A percentile compares a stretch with the other conserved stretches of the same genome.
Evolutionary conservation across 2,329 filamentous ascomycete species (phyloP).

Genomic region (Fusarium tupiense): DNA sequence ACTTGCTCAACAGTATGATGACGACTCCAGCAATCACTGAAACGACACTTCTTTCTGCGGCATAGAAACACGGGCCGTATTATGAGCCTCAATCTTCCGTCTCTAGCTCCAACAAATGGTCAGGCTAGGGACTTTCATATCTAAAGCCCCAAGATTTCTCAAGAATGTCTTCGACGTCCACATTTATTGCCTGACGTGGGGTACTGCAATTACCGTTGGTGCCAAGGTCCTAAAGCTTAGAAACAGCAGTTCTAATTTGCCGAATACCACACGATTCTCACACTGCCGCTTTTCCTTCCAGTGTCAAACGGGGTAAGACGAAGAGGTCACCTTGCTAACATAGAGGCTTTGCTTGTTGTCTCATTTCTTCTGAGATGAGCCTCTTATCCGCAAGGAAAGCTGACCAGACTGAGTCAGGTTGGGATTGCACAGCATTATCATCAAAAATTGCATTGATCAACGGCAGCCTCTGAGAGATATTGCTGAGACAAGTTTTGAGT

Average conservation of each 20-base stretch:
- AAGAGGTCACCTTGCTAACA: not conserved
- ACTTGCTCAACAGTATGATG: not conserved
- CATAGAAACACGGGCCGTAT: slow-evolving; percentile 3
- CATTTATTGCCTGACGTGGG: slow-evolving; percentile 16
- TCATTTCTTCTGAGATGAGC: not conserved
- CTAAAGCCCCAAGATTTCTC: not conserved
- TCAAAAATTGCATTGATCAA: not conserved
- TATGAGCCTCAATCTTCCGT: slow-evolving; percentile 5
- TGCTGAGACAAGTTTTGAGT: slow-evolving; percentile 12
- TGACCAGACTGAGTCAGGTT: not conserved
- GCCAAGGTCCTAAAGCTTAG: not conserved
- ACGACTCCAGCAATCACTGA: slow-evolving; percentile 15
- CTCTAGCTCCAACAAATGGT: not conserved
- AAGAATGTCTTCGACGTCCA: slow-evolving; percentile 5
- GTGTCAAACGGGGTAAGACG: not conserved
- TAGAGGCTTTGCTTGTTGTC: not conserved
- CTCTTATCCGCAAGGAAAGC: not conserved
- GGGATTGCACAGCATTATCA: not conserved
- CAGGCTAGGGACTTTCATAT: not conserved
- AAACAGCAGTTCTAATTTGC: not conserved
- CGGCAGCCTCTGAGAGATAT: not conserved
- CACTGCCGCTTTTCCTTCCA: not conserved
- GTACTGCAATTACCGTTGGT: slow-evolving; percentile 33
- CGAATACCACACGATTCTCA: not conserved
- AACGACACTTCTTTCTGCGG: slow-evolving; percentile 9